A percentile compares a stretch with the other conserved stretches of the same genome.
These are phyloP conservation scores for Leccinum rimulosum DNA, from an alignment of 768 basidiomycete species.

Conservation along the genomic window DNA sequence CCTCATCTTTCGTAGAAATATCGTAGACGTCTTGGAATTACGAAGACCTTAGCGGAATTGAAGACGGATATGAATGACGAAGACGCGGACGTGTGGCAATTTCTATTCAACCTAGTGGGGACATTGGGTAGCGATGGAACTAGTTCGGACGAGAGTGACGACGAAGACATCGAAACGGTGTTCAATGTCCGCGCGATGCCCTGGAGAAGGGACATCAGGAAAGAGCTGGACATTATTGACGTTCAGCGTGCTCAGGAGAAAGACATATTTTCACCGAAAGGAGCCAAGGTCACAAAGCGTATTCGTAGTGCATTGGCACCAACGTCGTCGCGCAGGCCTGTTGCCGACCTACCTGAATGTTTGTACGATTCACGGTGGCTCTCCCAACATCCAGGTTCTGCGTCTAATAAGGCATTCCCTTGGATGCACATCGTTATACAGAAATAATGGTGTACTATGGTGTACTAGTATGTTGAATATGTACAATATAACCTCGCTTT, in stretches of 20 bases:
- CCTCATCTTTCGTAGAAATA: constrained; percentile 1
- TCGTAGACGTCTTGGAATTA: background rate
- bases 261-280: background rate
- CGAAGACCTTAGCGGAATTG: background rate
- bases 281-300: background rate
- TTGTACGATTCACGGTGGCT: background rate
- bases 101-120: background rate
- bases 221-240: constrained; percentile 7
- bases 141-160: constrained; percentile 8
- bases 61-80: background rate
- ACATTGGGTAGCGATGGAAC: constrained; percentile 3
- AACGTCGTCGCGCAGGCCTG: background rate
- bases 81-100: background rate
- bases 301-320: background rate
- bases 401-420: background rate
- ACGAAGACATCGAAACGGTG: background rate
- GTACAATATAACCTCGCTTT: no score
- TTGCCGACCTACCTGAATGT: background rate
- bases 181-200: background rate
- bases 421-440: background rate
- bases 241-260: background rate
- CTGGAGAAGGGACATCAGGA: constrained; percentile 4
- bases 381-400: no score
- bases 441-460: no score
- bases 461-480: no score